phyloP scores from a whole-genome alignment of 495 filamentous ascomycete genomes.

The Bryoglossum gracile region DNA sequence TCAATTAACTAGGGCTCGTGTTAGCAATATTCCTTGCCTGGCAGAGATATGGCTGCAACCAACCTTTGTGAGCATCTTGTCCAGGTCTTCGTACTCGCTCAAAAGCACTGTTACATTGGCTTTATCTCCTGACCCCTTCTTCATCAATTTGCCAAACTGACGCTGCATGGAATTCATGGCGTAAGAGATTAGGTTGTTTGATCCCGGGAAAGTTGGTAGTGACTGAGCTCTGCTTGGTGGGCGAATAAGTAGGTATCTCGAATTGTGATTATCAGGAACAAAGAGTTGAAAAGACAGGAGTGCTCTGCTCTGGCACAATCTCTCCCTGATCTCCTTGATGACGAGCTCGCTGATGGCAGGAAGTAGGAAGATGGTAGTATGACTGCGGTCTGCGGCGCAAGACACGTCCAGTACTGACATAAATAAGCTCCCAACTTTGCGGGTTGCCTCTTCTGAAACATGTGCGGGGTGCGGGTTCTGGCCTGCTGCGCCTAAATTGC shows the following conservation, averaged over 20 bases:
- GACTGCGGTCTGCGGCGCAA: constrained; percentile 14
- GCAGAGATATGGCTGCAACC: constrained; percentile 5
- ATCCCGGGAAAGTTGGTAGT: constrained; percentile 2
- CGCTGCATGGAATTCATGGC: constrained; percentile 77
- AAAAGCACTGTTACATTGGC: constrained; percentile 69
- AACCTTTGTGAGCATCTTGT: constrained; percentile 70
- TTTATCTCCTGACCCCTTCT: constrained; percentile 63
- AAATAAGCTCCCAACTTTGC: constrained; percentile 2
- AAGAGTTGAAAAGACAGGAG: not conserved
- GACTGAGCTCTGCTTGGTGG: not conserved
- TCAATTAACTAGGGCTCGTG: constrained; percentile 61
- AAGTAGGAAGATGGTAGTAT: not conserved
- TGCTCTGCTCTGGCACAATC: constrained; percentile 4
- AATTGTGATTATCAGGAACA: not conserved
- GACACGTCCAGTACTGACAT: not conserved
- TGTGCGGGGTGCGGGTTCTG: constrained; percentile 9
- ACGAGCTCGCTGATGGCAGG: not conserved
- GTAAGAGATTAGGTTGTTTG: constrained; percentile 14
- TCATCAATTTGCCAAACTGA: constrained; percentile 65
- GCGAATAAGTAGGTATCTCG: not conserved
- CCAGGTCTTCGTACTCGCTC: constrained; percentile 78
- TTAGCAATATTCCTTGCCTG: not conserved
- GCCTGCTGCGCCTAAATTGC: constrained; percentile 13
- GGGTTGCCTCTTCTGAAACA: constrained; percentile 13
- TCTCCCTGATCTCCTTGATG: not conserved